Evolutionary conservation across 2,329 filamentous ascomycete genomes (phyloP).

Genomic region (Hymenoscyphus occultus): DNA sequence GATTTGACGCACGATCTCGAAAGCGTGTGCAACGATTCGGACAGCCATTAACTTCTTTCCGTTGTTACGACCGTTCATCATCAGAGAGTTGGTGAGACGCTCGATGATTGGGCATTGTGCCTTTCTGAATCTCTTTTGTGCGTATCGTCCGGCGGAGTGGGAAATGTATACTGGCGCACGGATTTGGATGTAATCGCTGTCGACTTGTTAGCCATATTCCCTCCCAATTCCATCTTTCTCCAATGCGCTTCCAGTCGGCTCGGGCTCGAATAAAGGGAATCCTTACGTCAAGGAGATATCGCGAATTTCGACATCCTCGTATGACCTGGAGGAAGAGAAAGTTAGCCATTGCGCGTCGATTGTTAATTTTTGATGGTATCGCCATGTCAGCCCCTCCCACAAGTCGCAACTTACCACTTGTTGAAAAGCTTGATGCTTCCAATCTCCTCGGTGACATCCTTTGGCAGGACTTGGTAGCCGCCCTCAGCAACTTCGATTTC

Average conservation of each 20-base stretch:
- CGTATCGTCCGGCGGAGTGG: slow-evolving; percentile 98
- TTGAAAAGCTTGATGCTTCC: slow-evolving; percentile 96
- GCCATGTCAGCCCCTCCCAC: slow-evolving; percentile 10
- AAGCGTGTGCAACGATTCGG: slow-evolving; percentile 97
- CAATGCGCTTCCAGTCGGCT: slow-evolving; percentile 12
- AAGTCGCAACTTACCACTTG: slow-evolving; percentile 62
- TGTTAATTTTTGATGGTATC: neutral
- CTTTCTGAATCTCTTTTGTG: slow-evolving; percentile 99
- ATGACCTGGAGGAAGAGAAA: slow-evolving; percentile 80
- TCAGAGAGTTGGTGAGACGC: slow-evolving; percentile 99
- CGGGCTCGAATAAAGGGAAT: slow-evolving; percentile 31
- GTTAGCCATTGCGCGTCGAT: slow-evolving; percentile 12
- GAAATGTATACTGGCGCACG: slow-evolving; percentile 98
- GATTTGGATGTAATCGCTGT: slow-evolving; percentile 99
- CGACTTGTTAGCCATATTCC: slow-evolving; percentile 34
- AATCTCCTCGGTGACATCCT: slow-evolving; percentile 86
- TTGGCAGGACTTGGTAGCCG: slow-evolving; percentile 65
- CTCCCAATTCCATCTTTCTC: neutral
- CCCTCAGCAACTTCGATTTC: slow-evolving; percentile 14
- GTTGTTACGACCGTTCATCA: slow-evolving; percentile 99
- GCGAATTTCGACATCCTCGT: slow-evolving; percentile 99
- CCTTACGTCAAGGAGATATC: slow-evolving; percentile 99
- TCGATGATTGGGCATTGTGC: slow-evolving; percentile 99
- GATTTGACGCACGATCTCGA: slow-evolving; percentile 86
- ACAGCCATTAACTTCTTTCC: slow-evolving; percentile 99